phyloP scores from a whole-genome alignment of 768 basidiomycete species.

The Boletales sp. region DNA sequence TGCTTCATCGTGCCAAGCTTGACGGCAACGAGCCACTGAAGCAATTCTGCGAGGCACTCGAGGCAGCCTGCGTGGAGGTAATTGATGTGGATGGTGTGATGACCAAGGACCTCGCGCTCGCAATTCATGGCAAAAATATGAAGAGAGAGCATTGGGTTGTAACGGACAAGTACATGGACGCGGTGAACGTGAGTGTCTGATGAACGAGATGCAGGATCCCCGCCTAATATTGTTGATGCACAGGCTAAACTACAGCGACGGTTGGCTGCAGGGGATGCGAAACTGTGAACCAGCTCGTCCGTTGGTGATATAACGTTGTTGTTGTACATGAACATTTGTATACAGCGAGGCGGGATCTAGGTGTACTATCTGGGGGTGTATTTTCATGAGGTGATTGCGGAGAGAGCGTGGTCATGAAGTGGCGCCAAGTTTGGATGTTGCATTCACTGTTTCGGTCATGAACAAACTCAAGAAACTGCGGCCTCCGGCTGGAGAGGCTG shows the following conservation, averaged over 20 bases:
- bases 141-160: conserved; percentile 96
- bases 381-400: neutral
- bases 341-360: conserved; percentile 12
- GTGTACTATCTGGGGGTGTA: conserved; percentile 6
- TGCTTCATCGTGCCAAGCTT: conserved; percentile 89
- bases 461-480: conserved; percentile 24
- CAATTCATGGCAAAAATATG: conserved; percentile 90
- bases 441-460: conserved; percentile 5
- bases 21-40: conserved; percentile 76
- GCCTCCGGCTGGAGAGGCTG: neutral
- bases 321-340: conserved; percentile 13
- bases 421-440: neutral
- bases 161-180: conserved; percentile 90
- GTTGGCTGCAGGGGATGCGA: conserved; percentile 27
- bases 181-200: conserved; percentile 68
- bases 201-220: neutral
- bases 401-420: neutral
- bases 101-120: conserved; percentile 96
- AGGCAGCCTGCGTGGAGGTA: conserved; percentile 84
- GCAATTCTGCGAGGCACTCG: conserved; percentile 75
- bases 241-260: conserved; percentile 46
- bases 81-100: conserved; percentile 89
- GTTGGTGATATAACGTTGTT: conserved; percentile 9
- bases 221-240: conserved; percentile 9
- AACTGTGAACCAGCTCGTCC: conserved; percentile 10